These are phyloP conservation scores for Hemileccinum impolitum DNA, from an alignment of 768 basidiomycete genomes.

Conservation along the genomic window DNA sequence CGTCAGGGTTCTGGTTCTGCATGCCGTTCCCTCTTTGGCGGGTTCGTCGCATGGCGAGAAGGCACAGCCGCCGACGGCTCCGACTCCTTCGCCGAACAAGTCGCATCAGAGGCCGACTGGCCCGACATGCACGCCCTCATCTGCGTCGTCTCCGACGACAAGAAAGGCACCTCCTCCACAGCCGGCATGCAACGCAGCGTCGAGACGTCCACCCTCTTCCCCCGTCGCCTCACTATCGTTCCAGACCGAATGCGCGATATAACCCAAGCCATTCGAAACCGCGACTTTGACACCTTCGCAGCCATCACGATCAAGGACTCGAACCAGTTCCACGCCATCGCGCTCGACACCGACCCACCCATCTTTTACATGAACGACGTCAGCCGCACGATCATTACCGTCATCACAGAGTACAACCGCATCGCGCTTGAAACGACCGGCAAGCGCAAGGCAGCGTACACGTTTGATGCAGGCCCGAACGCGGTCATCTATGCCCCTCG, in stretches of 20 bases:
- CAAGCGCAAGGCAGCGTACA: slow-evolving; percentile 87
- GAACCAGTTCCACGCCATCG: slow-evolving; percentile 98
- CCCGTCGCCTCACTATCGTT: slow-evolving; percentile 90
- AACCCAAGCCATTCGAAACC: slow-evolving; percentile 67
- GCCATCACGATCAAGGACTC: slow-evolving; percentile 94
- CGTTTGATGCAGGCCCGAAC: slow-evolving; percentile 99
- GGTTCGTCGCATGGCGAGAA: slow-evolving; percentile 91
- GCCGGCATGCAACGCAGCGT: slow-evolving; percentile 98
- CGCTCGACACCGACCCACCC: slow-evolving; percentile 93
- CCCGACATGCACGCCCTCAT: slow-evolving; percentile 95
- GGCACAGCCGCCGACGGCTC: slow-evolving; percentile 56
- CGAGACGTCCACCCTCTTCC: slow-evolving; percentile 82
- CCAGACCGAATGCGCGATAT: slow-evolving; percentile 84
- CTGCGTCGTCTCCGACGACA: slow-evolving; percentile 93
- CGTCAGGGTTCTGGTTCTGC: slow-evolving; percentile 98
- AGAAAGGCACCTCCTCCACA: slow-evolving; percentile 94
- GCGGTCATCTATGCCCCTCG: slow-evolving; percentile 91
- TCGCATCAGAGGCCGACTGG: slow-evolving; percentile 88
- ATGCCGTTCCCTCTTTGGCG: slow-evolving; percentile 95
- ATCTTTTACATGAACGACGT: slow-evolving; percentile 99
- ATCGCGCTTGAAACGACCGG: slow-evolving; percentile 54
- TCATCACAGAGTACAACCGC: slow-evolving; percentile 93
- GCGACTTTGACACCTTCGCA: slow-evolving; percentile 89
- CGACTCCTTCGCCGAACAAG: slow-evolving; percentile 85
- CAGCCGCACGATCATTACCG: slow-evolving; percentile 83